phyloP scores from a whole-genome alignment of 2,329 filamentous ascomycete genomes.

The Xylaria sp. region DNA sequence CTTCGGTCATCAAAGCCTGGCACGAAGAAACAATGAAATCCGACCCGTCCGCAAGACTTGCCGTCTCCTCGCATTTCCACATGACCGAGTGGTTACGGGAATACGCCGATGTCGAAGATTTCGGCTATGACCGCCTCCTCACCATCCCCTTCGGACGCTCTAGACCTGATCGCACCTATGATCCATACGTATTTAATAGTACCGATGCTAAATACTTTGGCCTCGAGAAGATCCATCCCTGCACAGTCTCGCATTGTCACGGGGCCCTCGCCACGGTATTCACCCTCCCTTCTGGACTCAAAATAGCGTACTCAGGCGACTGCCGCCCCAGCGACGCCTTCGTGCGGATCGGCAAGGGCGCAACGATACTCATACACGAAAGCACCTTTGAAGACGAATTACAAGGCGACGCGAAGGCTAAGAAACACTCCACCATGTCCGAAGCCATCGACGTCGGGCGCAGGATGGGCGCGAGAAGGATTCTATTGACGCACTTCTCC shows the following conservation, averaged over 20 bases:
- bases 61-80: constrained; percentile 70
- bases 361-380: constrained; percentile 90
- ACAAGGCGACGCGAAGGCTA: constrained; percentile 75
- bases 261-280: constrained; percentile 78
- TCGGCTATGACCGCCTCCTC: constrained; percentile 64
- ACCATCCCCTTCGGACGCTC: constrained; percentile 20
- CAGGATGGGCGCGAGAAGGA: constrained; percentile 78
- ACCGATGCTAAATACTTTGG: constrained; percentile 59
- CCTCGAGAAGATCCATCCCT: constrained; percentile 69
- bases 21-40: constrained; percentile 58
- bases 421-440: constrained; percentile 87
- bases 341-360: constrained; percentile 70
- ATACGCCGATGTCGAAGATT: constrained; percentile 78
- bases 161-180: constrained; percentile 12
- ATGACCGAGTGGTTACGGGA: constrained; percentile 82
- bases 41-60: constrained; percentile 52
- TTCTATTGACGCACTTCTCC: constrained; percentile 92
- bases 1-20: constrained; percentile 84
- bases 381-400: constrained; percentile 94
- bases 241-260: constrained; percentile 77
- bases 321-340: constrained; percentile 80
- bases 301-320: constrained; percentile 92
- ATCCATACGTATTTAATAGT: constrained; percentile 43
- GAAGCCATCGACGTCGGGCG: constrained; percentile 82
- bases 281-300: constrained; percentile 79